Evolutionary conservation across 306 rosid genomes (phyloP).

Genomic region (Prunus mira): DNA sequence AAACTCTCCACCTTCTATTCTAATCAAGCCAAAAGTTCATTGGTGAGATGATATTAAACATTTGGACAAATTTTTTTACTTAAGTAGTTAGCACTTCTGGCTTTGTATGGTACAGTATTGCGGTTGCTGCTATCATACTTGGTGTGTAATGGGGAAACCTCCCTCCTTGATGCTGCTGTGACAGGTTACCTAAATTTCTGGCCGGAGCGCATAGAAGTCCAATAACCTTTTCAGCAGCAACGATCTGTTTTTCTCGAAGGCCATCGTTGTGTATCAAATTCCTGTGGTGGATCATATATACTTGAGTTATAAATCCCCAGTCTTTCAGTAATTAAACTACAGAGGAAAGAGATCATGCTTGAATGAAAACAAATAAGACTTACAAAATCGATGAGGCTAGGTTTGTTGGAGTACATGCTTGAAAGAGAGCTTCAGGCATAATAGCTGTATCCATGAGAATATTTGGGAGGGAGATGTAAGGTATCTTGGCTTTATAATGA

Average conservation of each 20-base stretch:
- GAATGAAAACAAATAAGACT: not conserved
- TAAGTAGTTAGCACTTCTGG: not conserved
- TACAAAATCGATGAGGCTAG: constrained; percentile 56
- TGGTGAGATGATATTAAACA: not conserved
- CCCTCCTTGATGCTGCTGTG: constrained; percentile 18
- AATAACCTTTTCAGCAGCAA: constrained; percentile 57
- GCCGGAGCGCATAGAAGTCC: constrained; percentile 59
- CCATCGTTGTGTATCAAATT: constrained; percentile 40
- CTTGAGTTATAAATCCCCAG: constrained; percentile 12
- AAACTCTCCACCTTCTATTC: not conserved
- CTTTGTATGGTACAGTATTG: constrained; percentile 48
- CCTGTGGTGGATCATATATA: constrained; percentile 38
- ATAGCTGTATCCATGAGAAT: constrained; percentile 67
- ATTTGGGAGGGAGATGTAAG: constrained; percentile 78
- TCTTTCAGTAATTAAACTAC: not conserved
- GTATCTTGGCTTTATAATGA: constrained; percentile 58
- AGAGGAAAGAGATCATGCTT: not conserved
- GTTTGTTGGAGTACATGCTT: constrained; percentile 53
- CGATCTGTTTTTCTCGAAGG: constrained; percentile 55
- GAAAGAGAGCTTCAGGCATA: constrained; percentile 83
- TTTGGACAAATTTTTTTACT: not conserved
- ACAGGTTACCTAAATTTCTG: constrained; percentile 15
- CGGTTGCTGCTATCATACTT: constrained; percentile 68
- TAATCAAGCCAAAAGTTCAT: not conserved
- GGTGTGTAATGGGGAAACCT: constrained; percentile 39